phyloP scores from a whole-genome alignment of 208 protist genomes.

The Trypanosoma mega region DNA sequence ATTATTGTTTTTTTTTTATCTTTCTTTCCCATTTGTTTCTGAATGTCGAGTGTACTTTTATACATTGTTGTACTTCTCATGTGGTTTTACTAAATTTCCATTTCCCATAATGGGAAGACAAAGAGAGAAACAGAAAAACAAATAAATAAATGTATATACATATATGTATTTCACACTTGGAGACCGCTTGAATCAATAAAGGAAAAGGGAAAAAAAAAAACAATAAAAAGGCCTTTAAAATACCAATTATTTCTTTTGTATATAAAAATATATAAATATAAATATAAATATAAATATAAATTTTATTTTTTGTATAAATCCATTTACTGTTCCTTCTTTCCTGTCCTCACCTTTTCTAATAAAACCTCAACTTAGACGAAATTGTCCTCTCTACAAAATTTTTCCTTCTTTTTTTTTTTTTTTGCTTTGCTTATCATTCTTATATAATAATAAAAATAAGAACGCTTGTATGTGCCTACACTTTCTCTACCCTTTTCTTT shows the following conservation, averaged over 20 bases:
- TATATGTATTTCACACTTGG: constrained; percentile 6
- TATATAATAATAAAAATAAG: too few relatives aligned
- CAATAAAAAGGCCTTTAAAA: background rate
- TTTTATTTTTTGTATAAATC: background rate
- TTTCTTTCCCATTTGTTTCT: background rate
- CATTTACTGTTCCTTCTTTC: background rate
- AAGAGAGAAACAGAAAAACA: constrained; percentile 13
- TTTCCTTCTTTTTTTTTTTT: constrained; percentile 13
- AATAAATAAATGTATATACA: constrained; percentile 13
- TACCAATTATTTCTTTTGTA: background rate
- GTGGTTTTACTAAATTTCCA: background rate
- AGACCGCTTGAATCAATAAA: too few relatives aligned
- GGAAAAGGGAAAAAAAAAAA: constrained; percentile 11
- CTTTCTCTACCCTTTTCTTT: too few relatives aligned
- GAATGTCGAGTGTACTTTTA: background rate
- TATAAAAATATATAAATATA: constrained; percentile 8
- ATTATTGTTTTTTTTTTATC: background rate
- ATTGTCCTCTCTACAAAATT: too few relatives aligned
- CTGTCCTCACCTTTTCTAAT: too few relatives aligned
- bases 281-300: constrained; percentile 9
- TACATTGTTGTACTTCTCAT: background rate
- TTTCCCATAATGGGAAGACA: background rate
- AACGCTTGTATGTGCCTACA: too few relatives aligned
- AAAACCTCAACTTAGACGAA: too few relatives aligned
- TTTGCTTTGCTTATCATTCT: too few relatives aligned